These are phyloP conservation scores for Suhomyces yuchorum DNA, from an alignment of 1,139 yeast genomes.

Conservation along the genomic window DNA sequence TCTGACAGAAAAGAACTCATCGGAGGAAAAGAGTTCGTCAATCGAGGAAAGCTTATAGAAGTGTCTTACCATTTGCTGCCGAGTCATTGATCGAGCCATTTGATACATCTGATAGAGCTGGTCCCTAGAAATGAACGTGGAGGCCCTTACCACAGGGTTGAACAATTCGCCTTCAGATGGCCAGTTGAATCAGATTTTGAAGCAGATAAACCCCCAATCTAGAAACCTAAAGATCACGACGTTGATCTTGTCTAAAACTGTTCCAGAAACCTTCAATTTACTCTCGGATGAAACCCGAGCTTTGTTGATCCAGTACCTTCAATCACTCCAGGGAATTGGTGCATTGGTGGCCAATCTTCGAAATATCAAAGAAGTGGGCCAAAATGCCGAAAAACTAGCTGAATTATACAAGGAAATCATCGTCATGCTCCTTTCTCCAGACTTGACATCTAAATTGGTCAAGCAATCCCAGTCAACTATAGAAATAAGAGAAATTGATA, in stretches of 20 bases:
- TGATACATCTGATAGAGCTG: neutral
- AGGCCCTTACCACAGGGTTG: slow-evolving; percentile 15
- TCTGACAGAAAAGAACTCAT: neutral
- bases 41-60: neutral
- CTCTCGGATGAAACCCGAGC: slow-evolving; percentile 19
- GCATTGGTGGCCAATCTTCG: slow-evolving; percentile 27
- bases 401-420: slow-evolving; percentile 17
- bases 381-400: neutral
- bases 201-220: slow-evolving; percentile 8
- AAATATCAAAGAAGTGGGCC: slow-evolving; percentile 1
- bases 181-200: slow-evolving; percentile 19
- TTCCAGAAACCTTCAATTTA: slow-evolving; percentile 29
- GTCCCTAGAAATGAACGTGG: neutral
- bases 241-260: slow-evolving; percentile 32
- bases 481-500: slow-evolving; percentile 38
- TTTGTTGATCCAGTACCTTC: slow-evolving; percentile 21
- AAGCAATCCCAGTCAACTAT: neutral
- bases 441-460: slow-evolving; percentile 21
- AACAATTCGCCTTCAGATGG: slow-evolving; percentile 25
- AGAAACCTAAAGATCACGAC: slow-evolving; percentile 19
- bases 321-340: slow-evolving; percentile 33
- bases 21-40: neutral
- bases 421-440: slow-evolving; percentile 14
- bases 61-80: neutral
- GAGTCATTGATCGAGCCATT: neutral